Evolutionary conservation across 2,329 filamentous ascomycete species (phyloP).

Genomic region (Phyllosticta citrichinensis): DNA sequence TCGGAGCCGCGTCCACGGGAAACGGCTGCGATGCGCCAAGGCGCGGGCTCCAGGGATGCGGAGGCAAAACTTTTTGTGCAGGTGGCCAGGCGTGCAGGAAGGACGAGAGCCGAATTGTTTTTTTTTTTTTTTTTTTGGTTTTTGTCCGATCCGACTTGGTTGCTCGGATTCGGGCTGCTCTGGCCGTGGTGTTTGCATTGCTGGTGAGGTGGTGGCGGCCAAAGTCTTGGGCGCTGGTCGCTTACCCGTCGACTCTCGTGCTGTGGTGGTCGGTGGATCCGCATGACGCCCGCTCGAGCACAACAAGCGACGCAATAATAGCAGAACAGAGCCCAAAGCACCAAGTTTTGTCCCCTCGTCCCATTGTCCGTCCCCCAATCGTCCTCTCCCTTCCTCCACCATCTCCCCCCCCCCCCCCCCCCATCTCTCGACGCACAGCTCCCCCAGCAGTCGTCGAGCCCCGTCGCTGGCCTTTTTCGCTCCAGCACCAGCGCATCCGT

Average conservation of each 20-base stretch:
- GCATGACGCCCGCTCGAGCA: not conserved
- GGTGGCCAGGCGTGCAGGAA: not conserved
- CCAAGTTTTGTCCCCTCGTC: not conserved
- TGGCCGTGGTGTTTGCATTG: not conserved
- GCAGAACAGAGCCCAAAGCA: constrained; percentile 5
- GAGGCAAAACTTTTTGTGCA: not conserved
- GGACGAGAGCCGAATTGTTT: not conserved
- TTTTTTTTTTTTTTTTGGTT: not conserved
- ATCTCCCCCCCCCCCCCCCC: not conserved
- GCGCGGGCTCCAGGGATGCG: not conserved
- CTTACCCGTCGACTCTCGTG: not conserved
- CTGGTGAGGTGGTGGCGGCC: not conserved
- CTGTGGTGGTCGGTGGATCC: not conserved
- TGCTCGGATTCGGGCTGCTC: too few species aligned
- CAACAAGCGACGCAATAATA: not conserved
- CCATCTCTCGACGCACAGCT: not conserved
- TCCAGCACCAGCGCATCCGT: not conserved
- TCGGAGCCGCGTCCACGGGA: not conserved
- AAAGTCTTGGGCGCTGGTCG: not conserved
- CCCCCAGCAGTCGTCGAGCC: not conserved
- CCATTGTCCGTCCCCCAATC: not conserved
- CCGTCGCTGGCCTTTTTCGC: not conserved
- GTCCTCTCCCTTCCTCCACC: not conserved
- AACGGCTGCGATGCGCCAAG: not conserved
- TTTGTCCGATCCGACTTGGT: not conserved